Conservation (phyloP, 768 basidiomycete species). For the Cystofilobasidium macerans region DNA sequence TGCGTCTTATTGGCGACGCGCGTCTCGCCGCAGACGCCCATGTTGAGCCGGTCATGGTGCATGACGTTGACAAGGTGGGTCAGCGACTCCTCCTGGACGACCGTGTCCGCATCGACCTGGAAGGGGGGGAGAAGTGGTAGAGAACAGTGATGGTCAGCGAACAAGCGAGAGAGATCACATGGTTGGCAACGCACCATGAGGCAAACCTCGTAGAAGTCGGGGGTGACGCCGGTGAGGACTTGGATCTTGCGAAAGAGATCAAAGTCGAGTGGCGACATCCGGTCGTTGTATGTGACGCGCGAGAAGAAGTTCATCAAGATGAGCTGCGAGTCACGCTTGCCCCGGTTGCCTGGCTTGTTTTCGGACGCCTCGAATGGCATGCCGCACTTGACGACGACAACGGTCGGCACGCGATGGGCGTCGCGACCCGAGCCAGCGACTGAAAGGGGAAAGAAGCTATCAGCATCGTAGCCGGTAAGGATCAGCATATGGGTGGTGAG, state of each 20-base stretch:
- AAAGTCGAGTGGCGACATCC: conserved; percentile 94
- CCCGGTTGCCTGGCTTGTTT: conserved; percentile 93
- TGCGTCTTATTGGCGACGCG: conserved; percentile 96
- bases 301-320: conserved; percentile 99
- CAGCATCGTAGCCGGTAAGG: background rate
- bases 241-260: conserved; percentile 97
- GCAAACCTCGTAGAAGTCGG: conserved; percentile 94
- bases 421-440: conserved; percentile 20
- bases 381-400: conserved; percentile 93
- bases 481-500: background rate
- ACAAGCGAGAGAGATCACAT: conserved; percentile 1
- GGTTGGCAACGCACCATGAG: conserved; percentile 63
- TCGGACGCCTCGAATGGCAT: conserved; percentile 76
- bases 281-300: conserved; percentile 96
- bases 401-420: conserved; percentile 81
- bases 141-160: background rate
- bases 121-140: background rate
- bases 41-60: conserved; percentile 97
- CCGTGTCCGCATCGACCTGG: conserved; percentile 97
- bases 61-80: conserved; percentile 90
- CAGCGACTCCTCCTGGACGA: conserved; percentile 81
- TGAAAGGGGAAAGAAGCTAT: background rate
- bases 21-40: conserved; percentile 98
- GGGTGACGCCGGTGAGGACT: conserved; percentile 94
- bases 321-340: conserved; percentile 96